Evolutionary conservation across 495 filamentous ascomycete species (phyloP).

Genomic region (Trichoderma erinaceum): DNA sequence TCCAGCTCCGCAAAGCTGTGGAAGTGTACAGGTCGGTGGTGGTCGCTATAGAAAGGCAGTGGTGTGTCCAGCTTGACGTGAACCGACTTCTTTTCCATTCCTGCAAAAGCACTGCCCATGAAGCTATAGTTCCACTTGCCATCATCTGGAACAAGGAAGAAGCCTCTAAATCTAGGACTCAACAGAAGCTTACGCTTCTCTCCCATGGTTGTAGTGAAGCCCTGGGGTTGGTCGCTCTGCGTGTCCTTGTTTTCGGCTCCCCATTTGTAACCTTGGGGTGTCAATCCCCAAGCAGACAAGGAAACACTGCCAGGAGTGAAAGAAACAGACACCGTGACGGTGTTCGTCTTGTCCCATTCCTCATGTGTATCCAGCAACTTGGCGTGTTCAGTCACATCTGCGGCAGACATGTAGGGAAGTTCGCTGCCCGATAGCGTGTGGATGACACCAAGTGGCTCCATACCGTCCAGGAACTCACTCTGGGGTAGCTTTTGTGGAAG

Average conservation of each 20-base stretch:
- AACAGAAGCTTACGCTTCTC: slow-evolving; percentile 92
- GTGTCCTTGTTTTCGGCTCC: slow-evolving; percentile 93
- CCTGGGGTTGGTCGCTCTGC: slow-evolving; percentile 83
- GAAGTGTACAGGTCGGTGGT: slow-evolving; percentile 92
- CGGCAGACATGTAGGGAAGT: slow-evolving; percentile 88
- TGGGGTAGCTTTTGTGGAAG: slow-evolving; percentile 87
- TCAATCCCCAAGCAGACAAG: slow-evolving; percentile 85
- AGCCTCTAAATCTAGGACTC: slow-evolving; percentile 86
- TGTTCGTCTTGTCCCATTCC: slow-evolving; percentile 85
- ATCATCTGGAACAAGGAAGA: slow-evolving; percentile 90
- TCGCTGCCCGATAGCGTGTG: slow-evolving; percentile 95
- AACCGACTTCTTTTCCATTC: slow-evolving; percentile 80
- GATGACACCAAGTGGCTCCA: slow-evolving; percentile 93
- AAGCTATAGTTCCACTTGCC: slow-evolving; percentile 97
- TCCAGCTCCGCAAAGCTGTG: slow-evolving; percentile 87
- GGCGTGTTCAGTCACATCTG: slow-evolving; percentile 90
- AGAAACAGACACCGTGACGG: slow-evolving; percentile 89
- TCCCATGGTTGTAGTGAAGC: slow-evolving; percentile 87
- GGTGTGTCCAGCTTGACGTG: slow-evolving; percentile 93
- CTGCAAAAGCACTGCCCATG: slow-evolving; percentile 83
- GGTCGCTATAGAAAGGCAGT: slow-evolving; percentile 81
- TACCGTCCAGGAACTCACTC: slow-evolving; percentile 78
- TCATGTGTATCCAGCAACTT: slow-evolving; percentile 76
- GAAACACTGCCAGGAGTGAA: slow-evolving; percentile 99
- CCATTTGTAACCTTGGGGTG: slow-evolving; percentile 92